Conservation (phyloP, 106 monocot genomes). For the Dactylorhiza incarnata region DNA sequence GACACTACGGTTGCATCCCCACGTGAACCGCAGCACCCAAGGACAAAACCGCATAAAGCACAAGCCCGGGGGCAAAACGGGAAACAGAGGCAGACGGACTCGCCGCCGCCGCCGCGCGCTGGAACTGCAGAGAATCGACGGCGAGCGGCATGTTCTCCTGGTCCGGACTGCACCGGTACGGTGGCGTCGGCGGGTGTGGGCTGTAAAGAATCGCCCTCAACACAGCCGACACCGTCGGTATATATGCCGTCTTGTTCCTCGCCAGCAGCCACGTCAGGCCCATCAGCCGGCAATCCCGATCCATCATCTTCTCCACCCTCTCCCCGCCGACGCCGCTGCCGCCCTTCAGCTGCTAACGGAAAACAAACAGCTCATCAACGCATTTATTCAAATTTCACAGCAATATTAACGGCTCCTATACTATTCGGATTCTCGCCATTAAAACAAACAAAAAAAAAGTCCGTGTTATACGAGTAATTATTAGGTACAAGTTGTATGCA, state of each 20-base stretch:
- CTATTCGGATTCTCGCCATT: too few relatives aligned
- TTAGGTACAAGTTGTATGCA: too few relatives aligned
- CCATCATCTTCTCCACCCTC: constrained; percentile 57
- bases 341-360: constrained; percentile 36
- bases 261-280: constrained; percentile 92
- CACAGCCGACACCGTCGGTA: constrained; percentile 92
- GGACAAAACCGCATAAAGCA: not conserved
- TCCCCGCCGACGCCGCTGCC: constrained; percentile 5
- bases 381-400: not conserved
- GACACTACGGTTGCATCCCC: not conserved
- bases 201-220: constrained; percentile 73
- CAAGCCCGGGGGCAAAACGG: constrained; percentile 1
- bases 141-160: constrained; percentile 99
- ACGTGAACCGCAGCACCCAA: constrained; percentile 1
- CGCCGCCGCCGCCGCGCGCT: constrained; percentile 19
- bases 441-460: too few relatives aligned
- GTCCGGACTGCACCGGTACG: constrained; percentile 64
- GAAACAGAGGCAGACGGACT: not conserved
- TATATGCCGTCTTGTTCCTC: constrained; percentile 67
- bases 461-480: too few relatives aligned
- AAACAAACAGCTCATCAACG: not conserved
- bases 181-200: constrained; percentile 17
- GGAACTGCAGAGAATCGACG: constrained; percentile 86
- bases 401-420: not conserved
- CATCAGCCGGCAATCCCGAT: constrained; percentile 92